Conservation (phyloP, 331 rosid species). For the Quercus tomentella region DNA sequence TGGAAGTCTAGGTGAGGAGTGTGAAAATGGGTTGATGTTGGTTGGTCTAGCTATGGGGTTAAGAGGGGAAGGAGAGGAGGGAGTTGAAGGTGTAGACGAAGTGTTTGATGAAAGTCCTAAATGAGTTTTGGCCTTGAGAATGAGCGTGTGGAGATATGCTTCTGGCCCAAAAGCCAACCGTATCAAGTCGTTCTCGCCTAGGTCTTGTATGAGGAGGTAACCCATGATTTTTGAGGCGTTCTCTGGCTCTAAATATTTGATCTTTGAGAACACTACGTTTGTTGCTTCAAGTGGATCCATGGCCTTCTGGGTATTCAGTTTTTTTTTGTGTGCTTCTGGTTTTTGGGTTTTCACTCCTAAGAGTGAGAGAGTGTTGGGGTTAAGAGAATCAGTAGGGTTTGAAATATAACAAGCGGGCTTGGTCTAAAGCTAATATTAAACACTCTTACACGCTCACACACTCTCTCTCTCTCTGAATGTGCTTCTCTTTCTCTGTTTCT, state of each 20-base stretch:
- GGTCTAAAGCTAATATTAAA: not conserved
- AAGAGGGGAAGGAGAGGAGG: slow-evolving; percentile 53
- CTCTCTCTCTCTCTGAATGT: not conserved
- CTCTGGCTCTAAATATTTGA: slow-evolving; percentile 53
- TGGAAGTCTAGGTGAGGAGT: slow-evolving; percentile 51
- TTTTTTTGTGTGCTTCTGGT: not conserved
- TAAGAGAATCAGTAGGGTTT: slow-evolving; percentile 31
- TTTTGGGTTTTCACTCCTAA: not conserved
- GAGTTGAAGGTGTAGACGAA: slow-evolving; percentile 27
- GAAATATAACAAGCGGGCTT: slow-evolving; percentile 21
- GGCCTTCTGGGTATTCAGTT: not conserved
- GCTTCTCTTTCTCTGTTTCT: not conserved
- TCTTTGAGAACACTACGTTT: slow-evolving; percentile 30
- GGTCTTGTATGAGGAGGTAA: slow-evolving; percentile 43
- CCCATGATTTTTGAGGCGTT: slow-evolving; percentile 66
- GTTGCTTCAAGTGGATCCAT: slow-evolving; percentile 58
- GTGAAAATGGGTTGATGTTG: slow-evolving; percentile 53
- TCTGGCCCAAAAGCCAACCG: slow-evolving; percentile 46
- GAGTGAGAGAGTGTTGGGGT: not conserved
- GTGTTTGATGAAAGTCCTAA: slow-evolving; percentile 34
- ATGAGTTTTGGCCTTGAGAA: slow-evolving; percentile 36
- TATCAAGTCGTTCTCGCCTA: slow-evolving; percentile 38
- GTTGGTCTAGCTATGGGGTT: slow-evolving; percentile 67
- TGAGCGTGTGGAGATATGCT: slow-evolving; percentile 30
- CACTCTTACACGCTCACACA: not conserved